Conservation (phyloP, 176 grass and related monocot species). For the Phragmites australis region DNA sequence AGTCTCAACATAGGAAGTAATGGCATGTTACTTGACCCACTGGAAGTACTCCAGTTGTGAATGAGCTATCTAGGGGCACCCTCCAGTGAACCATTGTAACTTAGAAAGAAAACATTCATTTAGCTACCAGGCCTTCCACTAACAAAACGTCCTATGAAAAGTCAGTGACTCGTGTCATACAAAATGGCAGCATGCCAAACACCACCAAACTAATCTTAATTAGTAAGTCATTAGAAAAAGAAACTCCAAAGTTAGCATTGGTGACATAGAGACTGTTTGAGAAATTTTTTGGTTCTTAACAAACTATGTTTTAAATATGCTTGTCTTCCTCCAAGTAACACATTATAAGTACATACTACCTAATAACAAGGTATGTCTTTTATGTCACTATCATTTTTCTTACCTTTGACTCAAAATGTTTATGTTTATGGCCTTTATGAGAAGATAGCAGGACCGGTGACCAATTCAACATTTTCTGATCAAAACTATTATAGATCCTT, state of each 20-base stretch:
- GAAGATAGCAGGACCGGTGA: neutral
- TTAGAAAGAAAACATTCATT: neutral
- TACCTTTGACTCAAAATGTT: slow-evolving; percentile 34
- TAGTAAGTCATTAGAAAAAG: neutral
- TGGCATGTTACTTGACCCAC: neutral
- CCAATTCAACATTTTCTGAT: slow-evolving; percentile 15
- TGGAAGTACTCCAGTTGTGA: neutral
- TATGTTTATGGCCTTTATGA: neutral
- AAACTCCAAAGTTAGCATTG: neutral
- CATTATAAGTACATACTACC: neutral
- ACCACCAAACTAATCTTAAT: neutral
- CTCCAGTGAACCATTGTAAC: neutral
- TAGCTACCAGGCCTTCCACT: neutral
- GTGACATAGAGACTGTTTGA: neutral
- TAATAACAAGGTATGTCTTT: neutral
- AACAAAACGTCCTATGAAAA: neutral
- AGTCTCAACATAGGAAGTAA: neutral
- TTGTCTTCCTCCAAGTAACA: slow-evolving; percentile 2
- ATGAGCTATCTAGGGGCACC: neutral
- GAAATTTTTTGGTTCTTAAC: neutral
- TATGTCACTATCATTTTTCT: slow-evolving; percentile 17
- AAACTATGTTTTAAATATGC: slow-evolving; percentile 2
- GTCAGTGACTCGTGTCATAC: neutral
- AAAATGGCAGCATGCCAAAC: neutral
- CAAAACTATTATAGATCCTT: neutral